Evolutionary conservation across 2,329 filamentous ascomycete genomes (phyloP).

Genomic region (Ophiostoma australiae): DNA sequence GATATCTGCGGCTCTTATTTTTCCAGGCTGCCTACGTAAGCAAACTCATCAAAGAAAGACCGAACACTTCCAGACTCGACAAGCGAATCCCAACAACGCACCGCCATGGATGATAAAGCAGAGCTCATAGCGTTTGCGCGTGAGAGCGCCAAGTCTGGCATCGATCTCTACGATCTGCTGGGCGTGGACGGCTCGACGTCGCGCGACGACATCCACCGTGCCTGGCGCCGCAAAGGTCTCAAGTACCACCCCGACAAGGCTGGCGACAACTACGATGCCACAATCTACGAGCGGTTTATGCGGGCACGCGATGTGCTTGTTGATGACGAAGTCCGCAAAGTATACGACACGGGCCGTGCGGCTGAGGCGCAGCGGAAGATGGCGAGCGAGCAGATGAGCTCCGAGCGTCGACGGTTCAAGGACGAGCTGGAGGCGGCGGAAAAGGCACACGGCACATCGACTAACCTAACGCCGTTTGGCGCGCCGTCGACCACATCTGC

Average conservation of each 20-base stretch:
- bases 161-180: constrained; percentile 76
- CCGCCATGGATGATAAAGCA: constrained; percentile 34
- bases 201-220: constrained; percentile 71
- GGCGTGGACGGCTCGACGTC: constrained; percentile 59
- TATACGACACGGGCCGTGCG: constrained; percentile 73
- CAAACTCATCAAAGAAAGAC: constrained; percentile 1
- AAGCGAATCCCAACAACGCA: background rate
- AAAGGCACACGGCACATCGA: constrained; percentile 43
- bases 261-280: constrained; percentile 65
- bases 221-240: constrained; percentile 73
- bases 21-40: background rate
- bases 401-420: constrained; percentile 68
- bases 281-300: constrained; percentile 79
- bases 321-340: constrained; percentile 62
- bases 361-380: constrained; percentile 64
- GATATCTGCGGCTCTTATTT: background rate
- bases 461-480: constrained; percentile 28
- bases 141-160: constrained; percentile 55
- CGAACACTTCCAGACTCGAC: background rate
- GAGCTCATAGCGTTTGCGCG: constrained; percentile 51
- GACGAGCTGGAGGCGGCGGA: constrained; percentile 82
- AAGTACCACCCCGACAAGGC: constrained; percentile 94
- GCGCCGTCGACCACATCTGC: background rate
- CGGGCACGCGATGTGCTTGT: constrained; percentile 81
- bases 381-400: constrained; percentile 69